Percentiles rank a stretch among this genome's conserved stretches.
Evolutionary conservation across 1,139 yeast species (phyloP).

Genomic region (Casaregolazyma suthepensis): DNA sequence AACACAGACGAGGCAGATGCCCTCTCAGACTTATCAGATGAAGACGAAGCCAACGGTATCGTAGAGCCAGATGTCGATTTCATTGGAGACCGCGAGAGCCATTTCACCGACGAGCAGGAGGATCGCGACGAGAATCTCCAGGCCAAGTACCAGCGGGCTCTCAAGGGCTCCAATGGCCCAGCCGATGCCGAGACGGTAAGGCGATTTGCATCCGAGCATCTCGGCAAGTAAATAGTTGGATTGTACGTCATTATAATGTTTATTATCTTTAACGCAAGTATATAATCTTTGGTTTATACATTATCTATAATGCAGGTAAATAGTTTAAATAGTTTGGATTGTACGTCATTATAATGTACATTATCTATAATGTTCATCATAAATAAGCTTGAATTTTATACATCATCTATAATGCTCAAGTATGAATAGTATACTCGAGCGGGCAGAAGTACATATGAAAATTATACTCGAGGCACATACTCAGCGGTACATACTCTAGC

Average conservation of each 20-base stretch:
- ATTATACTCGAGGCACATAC: neutral
- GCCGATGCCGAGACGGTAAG: slow-evolving; percentile 15
- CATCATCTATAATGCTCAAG: neutral
- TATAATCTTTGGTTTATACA: no score
- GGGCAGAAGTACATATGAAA: neutral
- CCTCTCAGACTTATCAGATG: slow-evolving; percentile 57
- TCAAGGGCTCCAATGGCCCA: slow-evolving; percentile 16
- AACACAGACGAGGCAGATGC: slow-evolving; percentile 48
- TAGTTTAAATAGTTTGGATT: no score
- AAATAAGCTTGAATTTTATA: neutral
- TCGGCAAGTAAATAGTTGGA: neutral
- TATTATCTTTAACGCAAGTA: no score
- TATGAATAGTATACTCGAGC: neutral
- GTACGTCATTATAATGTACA: no score
- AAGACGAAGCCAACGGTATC: slow-evolving; percentile 43
- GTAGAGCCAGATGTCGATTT: slow-evolving; percentile 25
- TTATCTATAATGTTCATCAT: no score
- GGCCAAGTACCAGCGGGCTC: slow-evolving; percentile 63
- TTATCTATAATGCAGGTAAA: no score
- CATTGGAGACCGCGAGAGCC: slow-evolving; percentile 58
- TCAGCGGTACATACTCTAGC: no score
- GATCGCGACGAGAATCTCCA: slow-evolving; percentile 55
- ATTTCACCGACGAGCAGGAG: slow-evolving; percentile 59
- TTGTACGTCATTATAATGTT: no score
- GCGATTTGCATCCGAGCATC: slow-evolving; percentile 10